Percentiles rank a stretch among this genome's conserved stretches.
Conservation (phyloP, 2,329 filamentous ascomycete species). For the Ceratocystis destructans region DNA sequence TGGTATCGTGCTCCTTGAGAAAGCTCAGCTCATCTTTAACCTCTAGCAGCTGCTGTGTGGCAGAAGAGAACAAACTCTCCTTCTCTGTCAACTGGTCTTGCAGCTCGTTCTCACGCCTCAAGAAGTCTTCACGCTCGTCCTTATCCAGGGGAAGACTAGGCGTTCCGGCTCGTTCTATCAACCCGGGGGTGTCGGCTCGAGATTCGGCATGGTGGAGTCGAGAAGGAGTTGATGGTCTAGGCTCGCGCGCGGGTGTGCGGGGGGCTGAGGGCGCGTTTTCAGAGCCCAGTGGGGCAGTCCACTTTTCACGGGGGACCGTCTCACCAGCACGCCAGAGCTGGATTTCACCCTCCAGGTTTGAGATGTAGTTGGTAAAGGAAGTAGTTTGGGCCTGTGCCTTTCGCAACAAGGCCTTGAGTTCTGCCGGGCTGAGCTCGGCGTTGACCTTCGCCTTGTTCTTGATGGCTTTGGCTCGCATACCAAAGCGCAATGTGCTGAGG, state of each 20-base stretch:
- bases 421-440: conserved; percentile 85
- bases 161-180: conserved; percentile 73
- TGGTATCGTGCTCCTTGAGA: conserved; percentile 73
- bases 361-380: conserved; percentile 77
- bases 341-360: conserved; percentile 70
- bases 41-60: conserved; percentile 68
- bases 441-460: conserved; percentile 99
- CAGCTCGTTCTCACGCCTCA: conserved; percentile 88
- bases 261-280: conserved; percentile 17
- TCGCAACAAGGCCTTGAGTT: conserved; percentile 84
- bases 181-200: conserved; percentile 46
- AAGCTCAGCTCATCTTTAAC: conserved; percentile 74
- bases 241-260: conserved; percentile 32
- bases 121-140: conserved; percentile 91
- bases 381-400: conserved; percentile 84
- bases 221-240: conserved; percentile 36
- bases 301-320: conserved; percentile 73
- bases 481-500: conserved; percentile 79
- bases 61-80: conserved; percentile 64
- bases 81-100: conserved; percentile 93
- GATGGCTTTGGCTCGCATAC: conserved; percentile 93
- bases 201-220: conserved; percentile 37
- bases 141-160: conserved; percentile 83
- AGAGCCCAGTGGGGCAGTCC: conserved; percentile 48
- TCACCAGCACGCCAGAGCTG: conserved; percentile 80